Base-by-base conservation (phyloP, 306 rosid species). In the Abrus precatorius region DNA sequence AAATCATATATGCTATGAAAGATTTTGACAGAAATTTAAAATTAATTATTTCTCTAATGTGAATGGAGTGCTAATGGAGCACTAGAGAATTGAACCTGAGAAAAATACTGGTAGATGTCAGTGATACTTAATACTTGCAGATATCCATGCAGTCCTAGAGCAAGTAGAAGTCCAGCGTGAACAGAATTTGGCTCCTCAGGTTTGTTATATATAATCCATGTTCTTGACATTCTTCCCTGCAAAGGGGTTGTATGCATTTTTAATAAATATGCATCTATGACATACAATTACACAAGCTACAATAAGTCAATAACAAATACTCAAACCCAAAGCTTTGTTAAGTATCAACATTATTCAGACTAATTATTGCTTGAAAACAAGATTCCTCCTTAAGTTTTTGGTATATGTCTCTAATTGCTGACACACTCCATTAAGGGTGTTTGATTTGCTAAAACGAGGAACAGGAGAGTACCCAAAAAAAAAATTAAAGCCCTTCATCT, bases 181-280 rank as follows among this genome's bases (percentile, higher is more conserved):
- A 91, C 80, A 78, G 97, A 90, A 85, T 84, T 95, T 67, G 98
- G 95, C 68, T 91, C 97, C 83, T 84, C 95, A 47, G 98, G 95
- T 86, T 76, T 93, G 86, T 93, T 93, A 80, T 93, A 95, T 80
- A 87, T 82, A 73, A 95, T 89, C 99, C 97, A 93, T 70, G 97
- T 93, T 82, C 97, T 95, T 55, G 99, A 87, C 98, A 94, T 92
- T 88, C 92, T 92, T 50, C 98, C 98, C 98, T 94, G 91, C 82
- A 88, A 72, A 86, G 68, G 53, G 34, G 56, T 83, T 71, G 69
- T 34, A 50, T 60, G 76, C 80, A 79, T 54, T 77, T 66, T 67
- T 61, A 7, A 69, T 62, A 84, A 45, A 69, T 32, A 11, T 52
- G 75, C 65, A 70, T 40, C 68, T 59, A 60, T 62, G 83, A 67